A percentile compares a stretch with the other conserved stretches of the same genome.
phyloP scores from a whole-genome alignment of 768 basidiomycete genomes.

The Lepiota brunneoincarnata region DNA sequence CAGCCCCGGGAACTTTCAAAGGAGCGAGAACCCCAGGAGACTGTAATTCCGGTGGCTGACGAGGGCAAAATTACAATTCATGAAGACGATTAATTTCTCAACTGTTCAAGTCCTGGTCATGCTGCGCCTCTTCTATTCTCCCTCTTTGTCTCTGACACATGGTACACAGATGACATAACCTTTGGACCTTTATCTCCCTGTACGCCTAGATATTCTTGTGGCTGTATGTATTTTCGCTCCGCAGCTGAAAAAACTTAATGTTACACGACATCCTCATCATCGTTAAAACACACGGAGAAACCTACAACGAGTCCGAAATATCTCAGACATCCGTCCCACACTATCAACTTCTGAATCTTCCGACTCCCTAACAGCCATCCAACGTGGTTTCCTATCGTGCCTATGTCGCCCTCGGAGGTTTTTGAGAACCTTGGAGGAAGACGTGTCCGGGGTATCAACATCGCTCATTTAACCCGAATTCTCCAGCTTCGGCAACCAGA shows the following conservation, averaged over 20 bases:
- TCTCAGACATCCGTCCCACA: not conserved
- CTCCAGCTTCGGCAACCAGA: not conserved
- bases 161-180: not conserved
- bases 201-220: slow-evolving; percentile 2
- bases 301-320: not conserved
- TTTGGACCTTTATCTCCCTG: not conserved
- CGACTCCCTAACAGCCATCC: not conserved
- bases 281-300: slow-evolving; percentile 2
- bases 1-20: slow-evolving; percentile 1
- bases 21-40: not conserved
- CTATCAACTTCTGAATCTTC: slow-evolving; percentile 6
- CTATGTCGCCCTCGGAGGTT: not conserved
- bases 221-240: not conserved
- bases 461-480: not conserved
- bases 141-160: not conserved
- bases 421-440: not conserved
- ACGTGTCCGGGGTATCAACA: not conserved
- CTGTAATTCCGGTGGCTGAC: slow-evolving; percentile 10
- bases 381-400: not conserved
- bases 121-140: not conserved
- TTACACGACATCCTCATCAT: not conserved
- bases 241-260: not conserved
- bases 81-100: slow-evolving; percentile 25
- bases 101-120: not conserved
- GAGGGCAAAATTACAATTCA: slow-evolving; percentile 28